Conservation (phyloP, 306 rosid genomes). For the Arachis stenosperma region DNA sequence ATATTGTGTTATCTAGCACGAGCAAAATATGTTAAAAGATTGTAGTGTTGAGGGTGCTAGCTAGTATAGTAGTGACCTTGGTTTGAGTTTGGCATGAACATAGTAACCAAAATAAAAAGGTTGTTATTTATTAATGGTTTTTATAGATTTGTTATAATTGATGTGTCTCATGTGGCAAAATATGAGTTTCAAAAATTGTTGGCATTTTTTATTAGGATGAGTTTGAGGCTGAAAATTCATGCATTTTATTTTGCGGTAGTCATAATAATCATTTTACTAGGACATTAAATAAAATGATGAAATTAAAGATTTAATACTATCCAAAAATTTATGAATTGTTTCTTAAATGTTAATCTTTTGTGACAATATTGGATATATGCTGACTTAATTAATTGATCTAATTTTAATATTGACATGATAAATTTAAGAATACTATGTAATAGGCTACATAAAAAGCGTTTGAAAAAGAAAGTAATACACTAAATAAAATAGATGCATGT, state of each 20-base stretch:
- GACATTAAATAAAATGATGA: slow-evolving; percentile 14
- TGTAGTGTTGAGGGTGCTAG: not conserved
- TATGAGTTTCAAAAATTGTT: slow-evolving; percentile 17
- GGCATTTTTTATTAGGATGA: slow-evolving; percentile 26
- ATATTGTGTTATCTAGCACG: not conserved
- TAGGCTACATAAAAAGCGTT: too few relatives aligned
- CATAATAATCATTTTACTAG: slow-evolving; percentile 42
- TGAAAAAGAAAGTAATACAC: too few relatives aligned
- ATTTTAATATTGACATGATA: too few relatives aligned
- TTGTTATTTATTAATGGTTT: slow-evolving; percentile 11
- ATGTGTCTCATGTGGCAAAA: slow-evolving; percentile 36
- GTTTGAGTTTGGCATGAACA: not conserved
- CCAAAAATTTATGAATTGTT: not conserved
- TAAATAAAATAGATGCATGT: too few relatives aligned
- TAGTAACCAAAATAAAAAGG: not conserved
- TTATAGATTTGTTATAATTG: slow-evolving; percentile 21
- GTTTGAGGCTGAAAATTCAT: slow-evolving; percentile 16
- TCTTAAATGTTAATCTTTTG: too few relatives aligned
- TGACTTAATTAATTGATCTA: too few relatives aligned
- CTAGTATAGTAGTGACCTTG: not conserved
- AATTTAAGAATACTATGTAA: too few relatives aligned
- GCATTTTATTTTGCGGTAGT: slow-evolving; percentile 9
- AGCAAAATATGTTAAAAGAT: not conserved
- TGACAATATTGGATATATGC: too few relatives aligned
- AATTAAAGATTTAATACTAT: not conserved